Base-by-base conservation (phyloP, 2,329 filamentous ascomycete genomes). In the Lasiodiplodia sp. region DNA sequence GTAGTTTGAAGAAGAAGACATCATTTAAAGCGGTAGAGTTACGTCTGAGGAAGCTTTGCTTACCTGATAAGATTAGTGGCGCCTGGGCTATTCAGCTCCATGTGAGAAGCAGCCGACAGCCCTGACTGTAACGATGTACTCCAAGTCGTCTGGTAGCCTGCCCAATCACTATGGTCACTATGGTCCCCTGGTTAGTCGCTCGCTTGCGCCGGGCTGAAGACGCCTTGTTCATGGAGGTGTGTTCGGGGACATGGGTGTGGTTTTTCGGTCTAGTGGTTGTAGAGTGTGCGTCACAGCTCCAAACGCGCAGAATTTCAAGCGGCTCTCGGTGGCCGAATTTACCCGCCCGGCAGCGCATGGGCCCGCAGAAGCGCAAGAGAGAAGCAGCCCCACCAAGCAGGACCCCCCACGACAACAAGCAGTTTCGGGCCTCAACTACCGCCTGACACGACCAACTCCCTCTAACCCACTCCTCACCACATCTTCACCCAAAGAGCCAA, bases 1-100 rank as follows among this genome's bases (percentile, higher is more conserved):
- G 77, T 79, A 72, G 78, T 79, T 80, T 80, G 68, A 73, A 75
- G 71, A 69, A 70, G 66, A 70, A 70, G n/a, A 71, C 71, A 73
- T 73, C 71, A 71, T 70, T 12, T 51, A 69, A 70, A 31, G 37
- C n/a, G 12, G 72, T 69, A 53, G 21, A 23, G 12, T 58, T 12
- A 14, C 8, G 11, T 53, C 56, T n/a, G 21, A 57, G 10, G 18
- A 40, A 28, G 64, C 47, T 1, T 38, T 14, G 70, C 75, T 75
- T 75, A 77, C 75, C 64, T 65, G 51, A 23, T 25, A 49, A 51
- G 11, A 28, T 14, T 14, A 7, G 40, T n/a, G 18, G 6, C 57
- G 18, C 18, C 25, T 34, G n/a, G 52, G 25, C 18, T 47, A 10
- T 47, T n/a, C 18, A n/a, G n/a, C 7, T 21, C 44, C n/a, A 47